A percentile compares a stretch with the other conserved stretches of the same genome.
Evolutionary conservation across 345 rosid genomes (phyloP).

Genomic region (Mangifera indica): DNA sequence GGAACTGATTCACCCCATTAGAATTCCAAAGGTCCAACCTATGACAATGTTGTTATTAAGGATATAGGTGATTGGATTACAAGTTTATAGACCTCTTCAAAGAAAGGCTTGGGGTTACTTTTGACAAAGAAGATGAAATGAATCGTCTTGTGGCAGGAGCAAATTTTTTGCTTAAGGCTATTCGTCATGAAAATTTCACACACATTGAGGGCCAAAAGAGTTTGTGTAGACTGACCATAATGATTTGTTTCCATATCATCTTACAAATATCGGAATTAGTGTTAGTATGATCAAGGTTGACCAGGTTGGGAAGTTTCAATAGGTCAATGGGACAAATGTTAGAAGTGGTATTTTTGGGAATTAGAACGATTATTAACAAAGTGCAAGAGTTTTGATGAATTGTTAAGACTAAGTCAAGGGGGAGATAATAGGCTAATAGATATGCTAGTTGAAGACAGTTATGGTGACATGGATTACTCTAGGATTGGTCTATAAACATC

Average conservation of each 20-base stretch:
- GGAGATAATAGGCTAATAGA: slow-evolving; percentile 92
- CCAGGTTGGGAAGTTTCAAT: slow-evolving; percentile 93
- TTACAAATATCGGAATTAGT: slow-evolving; percentile 95
- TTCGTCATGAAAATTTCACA: slow-evolving; percentile 98
- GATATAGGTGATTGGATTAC: slow-evolving; percentile 97
- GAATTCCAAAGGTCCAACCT: slow-evolving; percentile 40
- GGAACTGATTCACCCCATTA: slow-evolving; percentile 49
- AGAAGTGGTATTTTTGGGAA: slow-evolving; percentile 99
- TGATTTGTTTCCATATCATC: slow-evolving; percentile 95
- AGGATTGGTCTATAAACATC: slow-evolving; percentile 99
- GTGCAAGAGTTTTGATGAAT: slow-evolving; percentile 96
- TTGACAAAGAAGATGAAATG: slow-evolving; percentile 99
- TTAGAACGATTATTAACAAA: slow-evolving; percentile 89
- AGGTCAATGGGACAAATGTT: slow-evolving; percentile 96
- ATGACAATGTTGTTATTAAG: slow-evolving; percentile 56
- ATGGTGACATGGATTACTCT: slow-evolving; percentile 91
- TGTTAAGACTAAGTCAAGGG: slow-evolving; percentile 92
- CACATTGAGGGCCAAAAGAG: slow-evolving; percentile 94
- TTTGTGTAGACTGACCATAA: slow-evolving; percentile 89
- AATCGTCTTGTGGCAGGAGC: slow-evolving; percentile 98
- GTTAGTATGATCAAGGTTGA: slow-evolving; percentile 99
- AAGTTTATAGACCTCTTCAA: slow-evolving; percentile 90
- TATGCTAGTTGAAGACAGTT: slow-evolving; percentile 98
- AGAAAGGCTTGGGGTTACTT: slow-evolving; percentile 90
- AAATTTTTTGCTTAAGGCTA: slow-evolving; percentile 98